Evolutionary conservation across 305 asterid genomes (phyloP).

Genomic region (Solanum aculeatissimum): DNA sequence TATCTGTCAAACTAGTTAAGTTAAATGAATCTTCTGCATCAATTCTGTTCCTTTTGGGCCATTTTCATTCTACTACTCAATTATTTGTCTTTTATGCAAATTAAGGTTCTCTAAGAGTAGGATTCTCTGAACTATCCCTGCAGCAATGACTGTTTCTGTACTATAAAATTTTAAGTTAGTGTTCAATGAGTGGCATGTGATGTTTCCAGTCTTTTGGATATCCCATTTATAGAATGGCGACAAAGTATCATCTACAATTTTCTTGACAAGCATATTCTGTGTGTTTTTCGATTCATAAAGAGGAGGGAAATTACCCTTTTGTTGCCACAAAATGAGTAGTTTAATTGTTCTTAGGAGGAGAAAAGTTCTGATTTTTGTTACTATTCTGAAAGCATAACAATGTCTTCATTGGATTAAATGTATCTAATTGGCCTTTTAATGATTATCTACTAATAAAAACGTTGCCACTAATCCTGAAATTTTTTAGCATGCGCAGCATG

Average conservation of each 20-base stretch:
- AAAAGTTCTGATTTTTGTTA: not conserved
- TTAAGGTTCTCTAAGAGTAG: not conserved
- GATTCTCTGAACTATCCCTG: not conserved
- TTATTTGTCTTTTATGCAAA: not conserved
- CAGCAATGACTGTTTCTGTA: not conserved
- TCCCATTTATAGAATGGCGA: not conserved
- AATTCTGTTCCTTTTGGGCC: not conserved
- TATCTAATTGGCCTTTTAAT: not conserved
- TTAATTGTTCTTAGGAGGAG: not conserved
- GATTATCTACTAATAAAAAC: not conserved
- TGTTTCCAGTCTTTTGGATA: not conserved
- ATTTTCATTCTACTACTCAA: not conserved
- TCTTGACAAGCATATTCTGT: not conserved
- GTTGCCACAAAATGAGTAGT: not conserved
- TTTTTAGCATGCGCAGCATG: slow-evolving; percentile 23
- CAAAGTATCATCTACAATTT: not conserved
- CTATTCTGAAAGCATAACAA: not conserved
- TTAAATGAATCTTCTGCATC: not conserved
- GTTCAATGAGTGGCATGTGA: not conserved
- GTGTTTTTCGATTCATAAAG: not conserved
- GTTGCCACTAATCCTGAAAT: slow-evolving; percentile 4
- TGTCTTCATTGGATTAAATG: not conserved
- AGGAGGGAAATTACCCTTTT: not conserved
- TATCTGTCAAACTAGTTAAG: not conserved
- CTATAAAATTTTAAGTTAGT: not conserved